Evolutionary conservation across 345 rosid species (phyloP), one percentile per base, ranked within the genome.

Genomic region (Salix koriyanagi): DNA sequence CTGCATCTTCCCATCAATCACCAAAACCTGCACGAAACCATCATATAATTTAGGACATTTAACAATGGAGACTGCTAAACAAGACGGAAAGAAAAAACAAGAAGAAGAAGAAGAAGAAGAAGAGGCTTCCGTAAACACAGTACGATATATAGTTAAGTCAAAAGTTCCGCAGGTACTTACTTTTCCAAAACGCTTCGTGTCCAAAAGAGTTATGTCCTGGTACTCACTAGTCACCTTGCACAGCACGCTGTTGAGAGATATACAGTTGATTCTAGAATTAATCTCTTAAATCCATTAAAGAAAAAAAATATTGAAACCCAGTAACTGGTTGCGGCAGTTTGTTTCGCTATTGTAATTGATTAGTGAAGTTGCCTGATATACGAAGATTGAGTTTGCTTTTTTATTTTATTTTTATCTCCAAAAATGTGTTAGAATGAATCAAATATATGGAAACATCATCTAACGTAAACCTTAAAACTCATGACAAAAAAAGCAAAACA

Each of bases 1-100:
- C 87, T 95, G 99, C 96, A 95, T 93, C 85, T 95, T 95, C 44
- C 99, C 99, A 76, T 95, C 97, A 73, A 95, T 89, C 79, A 95
- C 94, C 83, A 95, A 80, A 30, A 91, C 96, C 97, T 94, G 65
- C 48, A 30, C 2, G 18, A 58, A 77, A 34, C 44, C 74, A 74
- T 44, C 67, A 69, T 61, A 28, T 70, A 74, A 56, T 67, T 32
- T 19, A 21, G 18, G 50, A 46, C 14, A 46, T 13, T 2, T 46
- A 46, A 46, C 50, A 67, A 23, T 65, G 26, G 61, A 39, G 6
- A 18, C 6, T 25, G 4, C 8, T 7, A 15, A 56, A 26, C 23
- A 42, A 73, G 77, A 60, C 26, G 69, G 44, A 41, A 10, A 41
- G 44, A 41, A 10, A 10, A 9, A 41, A 7, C 8, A 39, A 41